Base-by-base conservation (phyloP, 2,329 filamentous ascomycete genomes). In the Colletotrichum neosansevieriae region DNA sequence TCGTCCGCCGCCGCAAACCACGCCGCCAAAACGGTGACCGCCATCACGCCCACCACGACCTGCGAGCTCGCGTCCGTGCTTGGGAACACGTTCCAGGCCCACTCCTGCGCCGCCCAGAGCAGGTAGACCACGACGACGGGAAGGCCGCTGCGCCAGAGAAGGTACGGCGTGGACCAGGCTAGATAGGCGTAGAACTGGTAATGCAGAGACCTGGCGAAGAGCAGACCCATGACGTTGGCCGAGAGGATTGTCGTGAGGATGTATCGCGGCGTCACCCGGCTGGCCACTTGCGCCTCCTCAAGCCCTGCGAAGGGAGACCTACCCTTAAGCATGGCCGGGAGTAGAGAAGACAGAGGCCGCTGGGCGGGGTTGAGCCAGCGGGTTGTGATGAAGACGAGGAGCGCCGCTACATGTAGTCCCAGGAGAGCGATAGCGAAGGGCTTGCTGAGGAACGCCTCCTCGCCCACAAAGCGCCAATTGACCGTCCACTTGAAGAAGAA, bases 401-500 rank as follows among this genome's bases (percentile, higher is more conserved):
- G 84, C n/a, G 94, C 83, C 9, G 82, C 77, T 29, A 83, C 82
- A 77, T 98, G 94, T 63, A 88, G 76, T 2, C 79, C 83, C 29
- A 97, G 83, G 58, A 98, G 84, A 13, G 81, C 79, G 17, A 91
- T 73, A 29, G 94, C 88, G 76, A 97, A 97, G 2, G 81, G 77
- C 68, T 82, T 87, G 72, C 85, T 86, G 53, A 97, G 85, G 74
- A 99, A 99, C 0, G 82, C 79, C 6, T 92, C 88, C 79, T 98
- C 94, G 15, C 92, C 91, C n/a, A 98, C 81, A 77, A 98, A 98
- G 61, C 94, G 90, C 96, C 96, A 99, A 79, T 99, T 99, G 73
- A 99, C 96, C 0, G 96, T 99, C 96, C 96, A 99, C 80, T 95
- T 94, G 84, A 95, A 98, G 74, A 97, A 86, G 81, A 99, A 99